Evolutionary conservation across 768 basidiomycete species (phyloP), one percentile per base, ranked within the genome.

Genomic region (Kwoniella sp.): DNA sequence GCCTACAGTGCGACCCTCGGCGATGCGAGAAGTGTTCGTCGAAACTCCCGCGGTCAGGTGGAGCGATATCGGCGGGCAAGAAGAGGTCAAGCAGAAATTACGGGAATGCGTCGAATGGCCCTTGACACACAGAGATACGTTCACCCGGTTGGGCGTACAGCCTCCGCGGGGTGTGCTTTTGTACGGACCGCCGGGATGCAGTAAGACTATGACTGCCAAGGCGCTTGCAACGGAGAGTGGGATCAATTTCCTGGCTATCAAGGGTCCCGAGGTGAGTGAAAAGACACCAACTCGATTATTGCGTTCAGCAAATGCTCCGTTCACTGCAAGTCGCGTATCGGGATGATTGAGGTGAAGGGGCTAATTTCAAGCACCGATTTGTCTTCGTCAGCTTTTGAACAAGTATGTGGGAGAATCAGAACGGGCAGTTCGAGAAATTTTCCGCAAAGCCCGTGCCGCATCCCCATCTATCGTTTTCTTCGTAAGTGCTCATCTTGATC

Each of bases 381-480:
- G 63, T 12, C 13, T 20, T n/a, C n/a, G 7, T n/a, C 74, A 98
- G 93, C 85, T 99, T 0, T 79, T 98, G 58, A 98, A 90, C 82
- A 98, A 98, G 81, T 99, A 89, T 73, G 93, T 99, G 20, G 96
- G 96, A 23, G 96, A 99, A 82, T 96, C 93, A 0, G 96, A 99
- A 81, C 86, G 91, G 48, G 92, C 92, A 0, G 90, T 99, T 15
- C 86, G 96, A 31, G 95, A 98, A 75, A 89, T 94, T 61, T 99
- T 99, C 81, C 84, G 91, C 58, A 99, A 96, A 80, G 96, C 96
- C 1, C 86, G 94, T 34, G 90, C 91, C 5, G 93, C 93, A 4
- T 87, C 95, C 0, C 96, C 96, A 0, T 93, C 93, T 2, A 95
- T 99, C 72, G 86, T 99, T 50, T 97, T 99, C 82, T 96, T 99